Base-by-base conservation (phyloP, 805 yeast genomes). In the Saturnispora hagleri region DNA sequence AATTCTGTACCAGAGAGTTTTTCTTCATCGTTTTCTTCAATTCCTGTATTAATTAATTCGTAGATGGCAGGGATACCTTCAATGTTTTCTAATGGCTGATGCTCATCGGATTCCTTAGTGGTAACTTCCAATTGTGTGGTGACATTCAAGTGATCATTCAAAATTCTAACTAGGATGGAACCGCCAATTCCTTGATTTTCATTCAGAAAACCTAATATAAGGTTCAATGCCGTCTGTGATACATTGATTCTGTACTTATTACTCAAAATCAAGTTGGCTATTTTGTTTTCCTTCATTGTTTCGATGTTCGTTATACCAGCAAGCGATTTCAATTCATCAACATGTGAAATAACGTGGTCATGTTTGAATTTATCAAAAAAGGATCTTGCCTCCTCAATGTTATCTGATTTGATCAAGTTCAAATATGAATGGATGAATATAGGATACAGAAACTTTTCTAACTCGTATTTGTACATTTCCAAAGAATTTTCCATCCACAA, bases 121-220 rank as follows among this genome's bases (percentile, higher is more conserved):
- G 65, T 54, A n/a, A 66, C 66, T 44, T 69, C 73, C 34, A 60
- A 58, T 26, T 63, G 68, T 17, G 77, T 75, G 12, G 72, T 66
- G 7, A 81, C 77, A 47, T 76, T 82, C 59, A 93, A 74, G 65
- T 88, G 81, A 68, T 89, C 90, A 70, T 93, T 93, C 56, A 93
- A 82, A 47, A 89, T 76, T 58, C 97, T 74, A 46, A 93, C 87
- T 50, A 91, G 73, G 38, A 91, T 78, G 2, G 90, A 84, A 2
- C 98, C 98, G 43, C 98, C 98, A 51, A 83, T 82, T 9, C 85
- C 84, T 67, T 89, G 97, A 64, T 89, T 88, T 62, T 91, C 97
- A 64, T 89, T 95, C 51, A 93, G 69, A 59, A 89, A 91, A 64
- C 88, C 87, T 50, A 93, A 73, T 57, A 93, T 75, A 58, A 91